Evolutionary conservation across 1,139 yeast genomes (phyloP).

Genomic region (Candida pseudoviswanathii): DNA sequence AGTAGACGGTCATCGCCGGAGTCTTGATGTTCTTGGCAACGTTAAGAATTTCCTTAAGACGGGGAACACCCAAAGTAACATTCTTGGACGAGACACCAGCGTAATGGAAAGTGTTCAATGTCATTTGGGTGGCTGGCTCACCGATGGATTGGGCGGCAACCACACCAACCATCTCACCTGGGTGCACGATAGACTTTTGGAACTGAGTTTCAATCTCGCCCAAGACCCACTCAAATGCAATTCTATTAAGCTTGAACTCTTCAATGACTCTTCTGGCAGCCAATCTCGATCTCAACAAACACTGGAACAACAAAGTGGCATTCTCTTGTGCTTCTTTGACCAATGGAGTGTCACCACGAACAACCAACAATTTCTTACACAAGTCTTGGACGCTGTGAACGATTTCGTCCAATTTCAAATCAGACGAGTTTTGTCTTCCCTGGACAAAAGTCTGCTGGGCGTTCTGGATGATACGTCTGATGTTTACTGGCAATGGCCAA

Average conservation of each 20-base stretch:
- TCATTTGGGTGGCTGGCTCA: slow-evolving; percentile 99
- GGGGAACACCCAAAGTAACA: slow-evolving; percentile 99
- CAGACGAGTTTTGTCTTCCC: slow-evolving; percentile 89
- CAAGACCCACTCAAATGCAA: slow-evolving; percentile 93
- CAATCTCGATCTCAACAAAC: slow-evolving; percentile 87
- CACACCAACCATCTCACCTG: slow-evolving; percentile 98
- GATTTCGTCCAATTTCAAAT: slow-evolving; percentile 81
- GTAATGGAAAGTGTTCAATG: slow-evolving; percentile 98
- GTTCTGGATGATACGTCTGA: slow-evolving; percentile 94
- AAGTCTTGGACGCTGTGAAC: slow-evolving; percentile 72
- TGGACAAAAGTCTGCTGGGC: slow-evolving; percentile 96
- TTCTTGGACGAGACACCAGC: slow-evolving; percentile 99
- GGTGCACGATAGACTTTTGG: slow-evolving; percentile 90
- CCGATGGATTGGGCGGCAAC: slow-evolving; percentile 99
- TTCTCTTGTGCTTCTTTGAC: slow-evolving; percentile 87
- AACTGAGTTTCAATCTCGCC: slow-evolving; percentile 95
- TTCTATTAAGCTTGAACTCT: slow-evolving; percentile 81
- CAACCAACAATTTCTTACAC: slow-evolving; percentile 67
- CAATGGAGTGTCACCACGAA: slow-evolving; percentile 80
- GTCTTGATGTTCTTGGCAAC: slow-evolving; percentile 98
- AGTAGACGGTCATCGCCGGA: slow-evolving; percentile 93
- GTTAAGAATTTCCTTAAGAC: slow-evolving; percentile 97
- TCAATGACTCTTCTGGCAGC: slow-evolving; percentile 90
- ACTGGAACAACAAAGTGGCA: slow-evolving; percentile 88
- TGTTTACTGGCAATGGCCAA: slow-evolving; percentile 97